phyloP scores from a whole-genome alignment of 768 basidiomycete species.

The Chalciporus pseudorubinellus region DNA sequence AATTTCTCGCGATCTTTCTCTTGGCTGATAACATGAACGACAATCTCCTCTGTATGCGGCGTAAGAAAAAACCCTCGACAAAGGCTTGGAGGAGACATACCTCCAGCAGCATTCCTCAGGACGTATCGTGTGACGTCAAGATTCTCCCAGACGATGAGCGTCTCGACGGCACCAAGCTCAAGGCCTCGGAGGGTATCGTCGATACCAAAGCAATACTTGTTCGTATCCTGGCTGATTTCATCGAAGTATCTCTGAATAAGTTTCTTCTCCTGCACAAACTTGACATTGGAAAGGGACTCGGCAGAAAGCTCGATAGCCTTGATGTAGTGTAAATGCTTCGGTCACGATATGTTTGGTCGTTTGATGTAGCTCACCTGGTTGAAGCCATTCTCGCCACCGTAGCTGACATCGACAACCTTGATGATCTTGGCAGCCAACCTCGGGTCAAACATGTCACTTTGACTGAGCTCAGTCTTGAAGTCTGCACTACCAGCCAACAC shows the following conservation, averaged over 20 bases:
- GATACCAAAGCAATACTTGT: slow-evolving; percentile 95
- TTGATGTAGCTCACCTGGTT: slow-evolving; percentile 69
- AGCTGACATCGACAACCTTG: slow-evolving; percentile 98
- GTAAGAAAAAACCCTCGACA: background rate
- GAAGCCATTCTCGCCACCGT: slow-evolving; percentile 98
- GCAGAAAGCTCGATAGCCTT: slow-evolving; percentile 96
- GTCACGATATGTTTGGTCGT: background rate
- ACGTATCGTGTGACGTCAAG: slow-evolving; percentile 86
- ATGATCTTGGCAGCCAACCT: slow-evolving; percentile 88
- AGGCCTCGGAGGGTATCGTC: slow-evolving; percentile 95
- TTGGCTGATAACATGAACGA: slow-evolving; percentile 79
- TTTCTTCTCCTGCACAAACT: slow-evolving; percentile 98
- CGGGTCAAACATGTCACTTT: slow-evolving; percentile 94
- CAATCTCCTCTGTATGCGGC: slow-evolving; percentile 63
- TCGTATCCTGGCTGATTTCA: slow-evolving; percentile 97
- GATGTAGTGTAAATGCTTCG: background rate
- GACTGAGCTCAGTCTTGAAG: slow-evolving; percentile 97
- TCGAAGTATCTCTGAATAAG: slow-evolving; percentile 99
- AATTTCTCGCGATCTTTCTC: slow-evolving; percentile 96
- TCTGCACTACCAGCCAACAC: slow-evolving; percentile 97
- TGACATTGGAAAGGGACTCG: slow-evolving; percentile 96
- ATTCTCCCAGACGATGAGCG: slow-evolving; percentile 98
- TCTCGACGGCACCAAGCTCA: slow-evolving; percentile 95
- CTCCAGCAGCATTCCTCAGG: slow-evolving; percentile 89
- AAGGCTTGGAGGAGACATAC: slow-evolving; percentile 34